Base-by-base conservation (phyloP, 441 rosid species). In the Populus hybrid region DNA sequence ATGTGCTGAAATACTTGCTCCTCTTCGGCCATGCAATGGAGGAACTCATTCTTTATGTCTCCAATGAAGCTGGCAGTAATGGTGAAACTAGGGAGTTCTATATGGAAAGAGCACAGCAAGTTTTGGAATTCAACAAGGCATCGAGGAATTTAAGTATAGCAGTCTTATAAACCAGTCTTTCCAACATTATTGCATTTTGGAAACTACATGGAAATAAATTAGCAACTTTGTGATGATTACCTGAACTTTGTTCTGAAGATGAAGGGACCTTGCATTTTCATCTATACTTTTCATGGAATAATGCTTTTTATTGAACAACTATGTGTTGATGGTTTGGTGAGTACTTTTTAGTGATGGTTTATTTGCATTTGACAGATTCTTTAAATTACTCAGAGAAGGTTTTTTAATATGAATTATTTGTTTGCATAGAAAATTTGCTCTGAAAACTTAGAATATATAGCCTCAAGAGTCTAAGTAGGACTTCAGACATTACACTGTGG, bases 1-100 rank as follows among this genome's bases (percentile, higher is more conserved):
- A 4, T 2, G 0, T 88, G 1, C 29, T 91, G 14, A 36, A 24
- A 16, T 85, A 69, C 70, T n/a, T 88, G 24, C 7, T 87, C 0
- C 3, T 1, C 3, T 69, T 28, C 29, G 87, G 87, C 10, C 28
- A 4, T 3, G 53, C 33, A 0, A 2, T 89, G 71, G 75, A 70
- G n/a, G 28, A 79, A 2, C 6, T 88, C 0, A 83, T 77, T 2
- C 20, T 86, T 0, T 76, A 82, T 66, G 0, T 82, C 35, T 70
- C 81, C 2, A 18, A 61, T 24, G 82, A 74, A 38, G 66, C 63
- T 24, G 69, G 21, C 8, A 42, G 2, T 1, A 26, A 72, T 61
- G 80, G 74, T 18, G 80, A 61, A 9, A 71, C 71, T 18, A 26
- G 61, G 28, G 71, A 23, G 1, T 0, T 1, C 1, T 65, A 33